Conservation (phyloP, 352 stramenopile genomes). For the Peronospora farinosa region DNA sequence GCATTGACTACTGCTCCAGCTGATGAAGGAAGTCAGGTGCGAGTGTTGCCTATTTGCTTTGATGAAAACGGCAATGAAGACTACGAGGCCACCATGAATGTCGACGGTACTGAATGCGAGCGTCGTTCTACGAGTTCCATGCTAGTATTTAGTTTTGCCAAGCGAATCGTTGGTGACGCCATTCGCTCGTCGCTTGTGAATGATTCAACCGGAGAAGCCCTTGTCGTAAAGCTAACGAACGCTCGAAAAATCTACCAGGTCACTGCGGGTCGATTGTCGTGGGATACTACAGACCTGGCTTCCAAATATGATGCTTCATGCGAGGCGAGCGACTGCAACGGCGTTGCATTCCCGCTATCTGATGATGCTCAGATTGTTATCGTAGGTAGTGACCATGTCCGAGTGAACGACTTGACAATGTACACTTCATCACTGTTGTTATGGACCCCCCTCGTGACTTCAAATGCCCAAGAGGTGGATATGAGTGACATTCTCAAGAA, state of each 20-base stretch:
- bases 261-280: slow-evolving; percentile 40
- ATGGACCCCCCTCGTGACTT: slow-evolving; percentile 37
- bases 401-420: slow-evolving; percentile 23
- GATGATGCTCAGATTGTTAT: slow-evolving; percentile 20
- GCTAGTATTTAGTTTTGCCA: slow-evolving; percentile 55
- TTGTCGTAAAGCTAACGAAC: slow-evolving; percentile 36
- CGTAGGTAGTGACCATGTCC: slow-evolving; percentile 28
- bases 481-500: slow-evolving; percentile 40
- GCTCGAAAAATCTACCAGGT: slow-evolving; percentile 41
- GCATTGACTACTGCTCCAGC: slow-evolving; percentile 24
- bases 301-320: slow-evolving; percentile 28
- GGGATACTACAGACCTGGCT: slow-evolving; percentile 32
- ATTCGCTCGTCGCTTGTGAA: slow-evolving; percentile 27
- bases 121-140: slow-evolving; percentile 29
- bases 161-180: slow-evolving; percentile 38
- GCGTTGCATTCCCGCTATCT: slow-evolving; percentile 25
- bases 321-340: slow-evolving; percentile 24
- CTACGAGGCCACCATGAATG: slow-evolving; percentile 28
- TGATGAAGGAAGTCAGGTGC: slow-evolving; percentile 45
- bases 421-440: slow-evolving; percentile 26
- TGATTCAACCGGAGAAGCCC: slow-evolving; percentile 1
- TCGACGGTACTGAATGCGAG: slow-evolving; percentile 18
- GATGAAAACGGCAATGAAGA: slow-evolving; percentile 30
- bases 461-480: slow-evolving; percentile 51
- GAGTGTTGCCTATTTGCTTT: slow-evolving; percentile 37